These are phyloP conservation scores for Holtermanniella nyarrowii DNA, from an alignment of 768 basidiomycete species.

Conservation along the genomic window DNA sequence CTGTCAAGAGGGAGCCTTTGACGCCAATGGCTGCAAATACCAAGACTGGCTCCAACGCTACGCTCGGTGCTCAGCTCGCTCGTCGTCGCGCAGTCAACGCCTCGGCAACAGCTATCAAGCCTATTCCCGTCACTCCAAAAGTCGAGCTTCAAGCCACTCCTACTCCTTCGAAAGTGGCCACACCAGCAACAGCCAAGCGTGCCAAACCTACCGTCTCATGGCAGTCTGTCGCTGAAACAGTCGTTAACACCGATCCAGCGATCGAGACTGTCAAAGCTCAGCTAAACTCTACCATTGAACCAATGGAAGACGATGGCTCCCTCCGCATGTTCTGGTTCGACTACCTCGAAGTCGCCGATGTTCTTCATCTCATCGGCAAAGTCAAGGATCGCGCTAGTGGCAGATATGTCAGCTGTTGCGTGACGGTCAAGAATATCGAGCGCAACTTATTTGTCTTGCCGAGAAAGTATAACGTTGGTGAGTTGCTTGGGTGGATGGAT, in stretches of 20 bases:
- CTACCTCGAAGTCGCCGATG: conserved; percentile 71
- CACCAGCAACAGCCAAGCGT: conserved; percentile 3
- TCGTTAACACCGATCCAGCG: conserved; percentile 20
- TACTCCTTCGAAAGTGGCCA: background rate
- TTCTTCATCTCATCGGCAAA: conserved; percentile 82
- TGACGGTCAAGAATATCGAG: conserved; percentile 73
- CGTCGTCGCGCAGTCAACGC: conserved; percentile 27
- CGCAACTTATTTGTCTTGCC: conserved; percentile 87
- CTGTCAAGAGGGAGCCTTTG: conserved; percentile 13
- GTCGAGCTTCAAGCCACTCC: conserved; percentile 23
- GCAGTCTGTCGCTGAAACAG: conserved; percentile 22
- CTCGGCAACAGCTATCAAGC: conserved; percentile 24
- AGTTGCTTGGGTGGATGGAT: conserved; percentile 10
- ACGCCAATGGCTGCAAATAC: conserved; percentile 9
- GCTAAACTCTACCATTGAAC: conserved; percentile 28
- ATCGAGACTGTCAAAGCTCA: conserved; percentile 53
- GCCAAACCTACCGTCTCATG: conserved; percentile 11
- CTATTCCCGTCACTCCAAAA: conserved; percentile 16
- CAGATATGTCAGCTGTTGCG: conserved; percentile 62
- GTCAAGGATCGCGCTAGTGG: conserved; percentile 62
- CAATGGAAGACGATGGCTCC: conserved; percentile 72
- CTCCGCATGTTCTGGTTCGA: conserved; percentile 94
- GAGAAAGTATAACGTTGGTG: conserved; percentile 53
- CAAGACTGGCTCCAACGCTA: conserved; percentile 13
- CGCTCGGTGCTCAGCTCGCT: conserved; percentile 2